phyloP scores from a whole-genome alignment of 2,329 filamentous ascomycete species.

The Apiospora hydei region DNA sequence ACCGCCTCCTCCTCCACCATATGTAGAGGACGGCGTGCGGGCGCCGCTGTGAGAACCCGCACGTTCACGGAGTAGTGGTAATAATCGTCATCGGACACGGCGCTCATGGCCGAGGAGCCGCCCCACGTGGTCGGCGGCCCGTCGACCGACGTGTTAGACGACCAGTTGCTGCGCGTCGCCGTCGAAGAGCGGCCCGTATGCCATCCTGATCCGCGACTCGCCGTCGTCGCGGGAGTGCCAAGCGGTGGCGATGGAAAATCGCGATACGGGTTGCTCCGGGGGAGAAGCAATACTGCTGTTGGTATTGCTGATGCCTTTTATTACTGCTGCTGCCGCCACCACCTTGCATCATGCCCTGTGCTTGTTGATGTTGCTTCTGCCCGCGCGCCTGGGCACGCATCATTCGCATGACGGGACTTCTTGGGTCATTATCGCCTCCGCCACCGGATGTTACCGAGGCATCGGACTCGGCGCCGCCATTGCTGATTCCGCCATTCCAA shows the following conservation, averaged over 20 bases:
- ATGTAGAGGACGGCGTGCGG: constrained; percentile 27
- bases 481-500: too few relatives aligned
- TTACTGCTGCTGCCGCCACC: too few relatives aligned
- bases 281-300: neutral
- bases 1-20: constrained; percentile 22
- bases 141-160: constrained; percentile 25
- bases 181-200: constrained; percentile 27
- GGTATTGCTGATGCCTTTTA: neutral
- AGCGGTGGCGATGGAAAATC: constrained; percentile 35
- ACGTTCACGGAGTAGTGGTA: constrained; percentile 22
- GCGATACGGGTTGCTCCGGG: constrained; percentile 19
- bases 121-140: constrained; percentile 38
- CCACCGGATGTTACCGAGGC: constrained; percentile 30
- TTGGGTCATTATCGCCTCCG: constrained; percentile 17
- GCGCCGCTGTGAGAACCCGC: constrained; percentile 24
- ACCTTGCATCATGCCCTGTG: neutral
- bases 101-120: constrained; percentile 38
- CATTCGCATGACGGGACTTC: constrained; percentile 37
- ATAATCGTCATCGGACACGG: constrained; percentile 37
- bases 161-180: constrained; percentile 32
- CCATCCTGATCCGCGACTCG: constrained; percentile 30
- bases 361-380: neutral
- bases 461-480: constrained; percentile 11
- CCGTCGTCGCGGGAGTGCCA: constrained; percentile 29
- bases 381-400: constrained; percentile 33